A percentile compares a stretch with the other conserved stretches of the same genome.
phyloP scores from a whole-genome alignment of 208 protist genomes.

The Crithidia brevicula region DNA sequence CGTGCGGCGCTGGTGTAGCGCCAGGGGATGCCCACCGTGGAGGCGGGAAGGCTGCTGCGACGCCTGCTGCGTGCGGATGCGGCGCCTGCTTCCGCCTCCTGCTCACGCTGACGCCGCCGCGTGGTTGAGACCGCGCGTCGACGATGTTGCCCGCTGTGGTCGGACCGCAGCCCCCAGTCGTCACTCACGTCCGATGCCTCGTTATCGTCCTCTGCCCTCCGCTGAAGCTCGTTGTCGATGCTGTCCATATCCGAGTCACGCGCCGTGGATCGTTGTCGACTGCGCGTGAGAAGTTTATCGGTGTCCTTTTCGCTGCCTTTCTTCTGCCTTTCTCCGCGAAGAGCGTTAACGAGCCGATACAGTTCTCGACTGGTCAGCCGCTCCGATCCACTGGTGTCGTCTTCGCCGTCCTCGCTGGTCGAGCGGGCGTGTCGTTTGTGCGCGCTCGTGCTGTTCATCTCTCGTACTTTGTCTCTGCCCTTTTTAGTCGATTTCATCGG shows the following conservation, averaged over 20 bases:
- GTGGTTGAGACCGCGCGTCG: neutral
- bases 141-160: neutral
- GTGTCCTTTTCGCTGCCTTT: neutral
- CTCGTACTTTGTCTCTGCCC: too few species aligned
- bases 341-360: slow-evolving; percentile 23
- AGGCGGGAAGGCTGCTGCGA: slow-evolving; percentile 20
- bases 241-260: neutral
- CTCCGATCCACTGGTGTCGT: slow-evolving; percentile 6
- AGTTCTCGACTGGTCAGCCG: slow-evolving; percentile 26
- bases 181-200: neutral
- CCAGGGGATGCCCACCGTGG: slow-evolving; percentile 55
- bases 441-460: too few species aligned
- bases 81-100: neutral
- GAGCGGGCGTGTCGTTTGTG: too few species aligned
- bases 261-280: neutral
- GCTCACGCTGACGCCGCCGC: neutral
- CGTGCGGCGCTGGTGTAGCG: slow-evolving; percentile 37
- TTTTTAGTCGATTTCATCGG: neutral
- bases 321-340: slow-evolving; percentile 10
- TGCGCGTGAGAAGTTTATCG: neutral
- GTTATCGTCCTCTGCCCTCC: neutral
- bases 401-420: slow-evolving; percentile 2
- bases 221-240: neutral
- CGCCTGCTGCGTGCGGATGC: neutral
- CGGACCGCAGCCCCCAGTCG: slow-evolving; percentile 5